These are phyloP conservation scores for Trifolium repens DNA, from an alignment of 306 rosid species.

Conservation along the genomic window DNA sequence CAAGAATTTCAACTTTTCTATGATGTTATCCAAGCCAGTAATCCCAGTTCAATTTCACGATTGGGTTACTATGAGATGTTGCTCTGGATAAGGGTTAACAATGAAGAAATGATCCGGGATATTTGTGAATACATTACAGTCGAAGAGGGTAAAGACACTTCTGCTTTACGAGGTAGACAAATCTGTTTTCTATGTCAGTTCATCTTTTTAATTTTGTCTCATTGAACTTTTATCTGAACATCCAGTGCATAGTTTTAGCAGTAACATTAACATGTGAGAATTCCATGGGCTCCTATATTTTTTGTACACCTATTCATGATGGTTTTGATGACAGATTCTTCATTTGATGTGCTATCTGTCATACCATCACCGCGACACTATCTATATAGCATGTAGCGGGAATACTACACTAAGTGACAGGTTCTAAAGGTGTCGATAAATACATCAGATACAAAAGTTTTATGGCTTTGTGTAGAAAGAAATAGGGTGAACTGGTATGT, in stretches of 20 bases:
- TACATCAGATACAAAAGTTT: conserved; percentile 16
- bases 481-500: not conserved
- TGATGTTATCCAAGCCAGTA: conserved; percentile 54
- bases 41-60: conserved; percentile 56
- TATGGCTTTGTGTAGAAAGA: not conserved
- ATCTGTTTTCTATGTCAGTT: conserved; percentile 24
- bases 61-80: conserved; percentile 89
- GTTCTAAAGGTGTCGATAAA: conserved; percentile 14
- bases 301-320: conserved; percentile 4
- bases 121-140: conserved; percentile 59
- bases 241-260: conserved; percentile 18
- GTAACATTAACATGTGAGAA: conserved; percentile 10
- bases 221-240: not conserved
- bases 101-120: conserved; percentile 74
- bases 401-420: conserved; percentile 21
- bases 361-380: too few relatives aligned
- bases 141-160: conserved; percentile 47
- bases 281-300: conserved; percentile 31
- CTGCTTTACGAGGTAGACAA: conserved; percentile 63
- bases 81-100: conserved; percentile 62
- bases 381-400: conserved; percentile 22
- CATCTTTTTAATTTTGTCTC: conserved; percentile 12
- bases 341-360: conserved; percentile 34
- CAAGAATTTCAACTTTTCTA: conserved; percentile 67
- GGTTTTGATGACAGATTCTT: conserved; percentile 25